A percentile compares a stretch with the other conserved stretches of the same genome.
These are phyloP conservation scores for Backusella mclennaniae DNA, from an alignment of 192 early-diverging fungal species.

Conservation along the genomic window DNA sequence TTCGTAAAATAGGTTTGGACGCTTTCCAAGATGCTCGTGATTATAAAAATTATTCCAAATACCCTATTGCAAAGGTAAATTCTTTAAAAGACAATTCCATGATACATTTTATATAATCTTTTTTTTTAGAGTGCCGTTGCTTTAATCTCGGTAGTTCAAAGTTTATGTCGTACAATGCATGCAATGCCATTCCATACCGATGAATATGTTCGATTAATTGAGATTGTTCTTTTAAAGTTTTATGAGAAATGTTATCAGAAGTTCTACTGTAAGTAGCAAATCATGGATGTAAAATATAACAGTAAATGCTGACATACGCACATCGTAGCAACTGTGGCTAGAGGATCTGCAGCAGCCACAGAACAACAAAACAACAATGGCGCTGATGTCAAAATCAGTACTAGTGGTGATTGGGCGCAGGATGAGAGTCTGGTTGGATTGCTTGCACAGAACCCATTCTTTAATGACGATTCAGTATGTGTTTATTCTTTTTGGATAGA, in stretches of 20 bases:
- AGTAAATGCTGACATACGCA: too few species aligned
- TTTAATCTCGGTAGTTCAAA: conserved; percentile 59
- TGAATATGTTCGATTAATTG: conserved; percentile 71
- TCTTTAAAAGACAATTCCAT: not conserved
- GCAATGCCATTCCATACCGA: conserved; percentile 66
- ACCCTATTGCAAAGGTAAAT: conserved; percentile 69
- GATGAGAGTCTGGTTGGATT: conserved; percentile 42
- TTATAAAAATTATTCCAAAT: conserved; percentile 52
- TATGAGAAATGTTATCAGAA: conserved; percentile 67
- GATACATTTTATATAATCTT: not conserved
- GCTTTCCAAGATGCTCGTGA: conserved; percentile 50
- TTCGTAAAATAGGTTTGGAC: conserved; percentile 31
- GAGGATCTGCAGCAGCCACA: not conserved
- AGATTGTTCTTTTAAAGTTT: conserved; percentile 61
- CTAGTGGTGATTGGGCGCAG: conserved; percentile 47
- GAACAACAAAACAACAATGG: conserved; percentile 12
- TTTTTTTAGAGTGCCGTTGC: conserved; percentile 59
- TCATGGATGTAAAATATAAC: too few species aligned
- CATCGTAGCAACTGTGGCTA: conserved; percentile 11
- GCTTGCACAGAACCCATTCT: conserved; percentile 41
- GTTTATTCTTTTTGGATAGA: not conserved
- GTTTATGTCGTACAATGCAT: conserved; percentile 59
- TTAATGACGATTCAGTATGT: conserved; percentile 34
- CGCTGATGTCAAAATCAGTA: conserved; percentile 33
- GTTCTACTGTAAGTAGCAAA: conserved; percentile 39